Base-by-base conservation (phyloP, 225 moss, liverwort and hornwort species). In the Climacium dendroides region DNA sequence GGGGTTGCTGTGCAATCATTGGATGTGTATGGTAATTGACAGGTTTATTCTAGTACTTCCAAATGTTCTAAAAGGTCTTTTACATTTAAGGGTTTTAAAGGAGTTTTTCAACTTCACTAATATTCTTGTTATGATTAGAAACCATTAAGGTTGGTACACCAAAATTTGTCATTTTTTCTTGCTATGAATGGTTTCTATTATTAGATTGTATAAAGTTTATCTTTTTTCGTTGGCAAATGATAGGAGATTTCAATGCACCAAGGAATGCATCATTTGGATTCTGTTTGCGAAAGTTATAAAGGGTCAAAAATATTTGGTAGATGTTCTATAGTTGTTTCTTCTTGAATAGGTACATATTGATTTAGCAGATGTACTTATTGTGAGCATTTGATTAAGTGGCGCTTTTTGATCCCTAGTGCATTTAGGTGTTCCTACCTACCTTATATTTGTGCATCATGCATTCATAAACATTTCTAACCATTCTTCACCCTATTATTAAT, bases 391-490 rank as follows among this genome's bases (percentile, higher is more conserved):
- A 23, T 67, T 13, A 23, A 37, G 37, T 37, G 37, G 13, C 2
- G 1, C 23, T 67, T 22, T 22, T 23, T 7, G 4, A 67, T 12
- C 1, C 13, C 7, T 37, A 3, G 23, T 4, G 0, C 23, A 19
- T 67, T 37, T 23, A 13, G 23, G 8, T 23, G 39, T 23, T 23
- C 39, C 23, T 67, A 67, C 39, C 23, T 67, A 23, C 37, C 67
- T 63, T 67, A 23, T 23, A 13, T 14, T 3, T 24, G 24, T 24
- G 13, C 7, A 24, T 24, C 39, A 13, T 69, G 69, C 25, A 14
- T 70, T 25, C 25, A 3, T 15, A 25, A 41, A 4, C 8, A 41
- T 70, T 25, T n/a, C n/a, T n/a, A n/a, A n/a, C n/a, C n/a, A n/a
- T n/a, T n/a, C n/a, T n/a, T n/a, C n/a, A n/a, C n/a, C n/a, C n/a